Conservation (phyloP, 305 asterid genomes). For the Fraxinus nigra region DNA sequence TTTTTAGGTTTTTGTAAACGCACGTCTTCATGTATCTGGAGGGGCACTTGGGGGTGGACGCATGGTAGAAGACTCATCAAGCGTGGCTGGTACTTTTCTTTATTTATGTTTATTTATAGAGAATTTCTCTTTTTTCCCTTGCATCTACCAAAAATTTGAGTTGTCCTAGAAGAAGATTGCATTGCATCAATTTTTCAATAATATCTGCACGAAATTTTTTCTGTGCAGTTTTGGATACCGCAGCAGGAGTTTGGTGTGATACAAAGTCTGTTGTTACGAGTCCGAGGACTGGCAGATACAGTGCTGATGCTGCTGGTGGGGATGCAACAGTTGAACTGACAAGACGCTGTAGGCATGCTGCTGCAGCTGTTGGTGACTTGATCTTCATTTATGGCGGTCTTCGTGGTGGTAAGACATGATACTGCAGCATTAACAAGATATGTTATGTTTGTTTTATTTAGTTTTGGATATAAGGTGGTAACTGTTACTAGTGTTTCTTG, state of each 20-base stretch:
- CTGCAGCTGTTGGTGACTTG: constrained; percentile 94
- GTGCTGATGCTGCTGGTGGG: constrained; percentile 99
- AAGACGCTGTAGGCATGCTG: constrained; percentile 98
- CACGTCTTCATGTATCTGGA: constrained; percentile 99
- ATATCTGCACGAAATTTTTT: constrained; percentile 8
- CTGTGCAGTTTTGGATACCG: constrained; percentile 85
- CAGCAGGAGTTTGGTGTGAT: constrained; percentile 99
- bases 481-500: constrained; percentile 13
- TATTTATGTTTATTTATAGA: constrained; percentile 13
- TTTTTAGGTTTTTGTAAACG: constrained; percentile 92
- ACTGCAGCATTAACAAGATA: background rate
- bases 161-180: constrained; percentile 5
- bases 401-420: constrained; percentile 51
- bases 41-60: constrained; percentile 99
- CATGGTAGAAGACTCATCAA: constrained; percentile 99
- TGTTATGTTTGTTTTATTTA: constrained; percentile 6
- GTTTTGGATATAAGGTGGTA: background rate
- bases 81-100: constrained; percentile 78
- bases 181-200: constrained; percentile 15
- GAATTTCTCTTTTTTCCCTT: constrained; percentile 25
- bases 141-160: constrained; percentile 13
- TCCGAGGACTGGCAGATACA: constrained; percentile 50
- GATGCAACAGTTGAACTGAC: constrained; percentile 97
- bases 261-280: constrained; percentile 58
- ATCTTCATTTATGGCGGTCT: constrained; percentile 63